Conservation (phyloP, 1,284 basidiomycete species). For the Sphagnurus paluster region DNA sequence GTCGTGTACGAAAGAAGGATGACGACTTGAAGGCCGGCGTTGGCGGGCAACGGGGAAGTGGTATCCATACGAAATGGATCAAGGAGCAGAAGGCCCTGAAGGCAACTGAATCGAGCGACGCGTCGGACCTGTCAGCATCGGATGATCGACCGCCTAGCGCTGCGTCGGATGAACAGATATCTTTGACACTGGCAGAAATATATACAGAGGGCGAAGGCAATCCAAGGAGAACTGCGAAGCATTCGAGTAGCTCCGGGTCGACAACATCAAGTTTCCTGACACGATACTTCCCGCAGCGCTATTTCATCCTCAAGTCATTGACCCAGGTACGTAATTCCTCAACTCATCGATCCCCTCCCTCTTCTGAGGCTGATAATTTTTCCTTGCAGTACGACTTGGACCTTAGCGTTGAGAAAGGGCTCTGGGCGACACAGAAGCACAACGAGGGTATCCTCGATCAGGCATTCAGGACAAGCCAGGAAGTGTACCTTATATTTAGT, state of each 20-base stretch:
- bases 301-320: constrained; percentile 91
- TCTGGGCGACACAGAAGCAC: constrained; percentile 94
- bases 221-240: constrained; percentile 24
- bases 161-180: constrained; percentile 31
- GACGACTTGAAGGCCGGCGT: constrained; percentile 91
- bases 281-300: constrained; percentile 81
- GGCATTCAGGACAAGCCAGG: constrained; percentile 84
- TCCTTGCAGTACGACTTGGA: constrained; percentile 72
- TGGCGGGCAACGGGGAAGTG: constrained; percentile 85
- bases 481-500: constrained; percentile 88
- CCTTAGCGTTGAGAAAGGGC: constrained; percentile 75
- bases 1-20: constrained; percentile 80
- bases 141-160: constrained; percentile 26
- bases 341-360: neutral
- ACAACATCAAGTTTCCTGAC: constrained; percentile 75
- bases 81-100: constrained; percentile 58
- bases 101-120: constrained; percentile 15
- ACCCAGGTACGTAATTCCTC: constrained; percentile 57
- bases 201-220: constrained; percentile 46
- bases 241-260: constrained; percentile 68
- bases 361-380: neutral
- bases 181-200: constrained; percentile 27
- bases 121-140: constrained; percentile 21
- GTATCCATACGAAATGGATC: constrained; percentile 82
- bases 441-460: constrained; percentile 90